A percentile compares a stretch with the other conserved stretches of the same genome.
These are phyloP conservation scores for Cicer judaicum DNA, from an alignment of 306 rosid genomes.

Conservation along the genomic window DNA sequence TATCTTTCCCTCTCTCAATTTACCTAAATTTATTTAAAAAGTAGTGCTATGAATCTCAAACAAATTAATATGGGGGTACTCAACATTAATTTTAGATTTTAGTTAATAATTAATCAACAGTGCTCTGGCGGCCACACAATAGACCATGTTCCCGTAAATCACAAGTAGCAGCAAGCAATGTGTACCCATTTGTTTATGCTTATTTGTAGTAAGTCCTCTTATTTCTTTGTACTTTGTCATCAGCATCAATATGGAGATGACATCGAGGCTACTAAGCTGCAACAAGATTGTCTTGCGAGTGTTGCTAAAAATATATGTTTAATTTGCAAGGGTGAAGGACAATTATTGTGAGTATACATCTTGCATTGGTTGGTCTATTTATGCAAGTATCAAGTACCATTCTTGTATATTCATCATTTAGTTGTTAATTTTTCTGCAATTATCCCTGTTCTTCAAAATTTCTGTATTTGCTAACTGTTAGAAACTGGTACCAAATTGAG, in stretches of 20 bases:
- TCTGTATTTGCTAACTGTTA: too few relatives aligned
- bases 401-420: background rate
- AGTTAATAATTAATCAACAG: slow-evolving; percentile 18
- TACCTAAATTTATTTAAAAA: slow-evolving; percentile 9
- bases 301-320: slow-evolving; percentile 57
- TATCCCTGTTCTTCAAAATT: too few relatives aligned
- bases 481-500: too few relatives aligned
- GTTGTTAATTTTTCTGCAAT: too few relatives aligned
- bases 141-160: slow-evolving; percentile 12
- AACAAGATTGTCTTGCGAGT: slow-evolving; percentile 50
- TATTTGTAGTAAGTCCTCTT: slow-evolving; percentile 23
- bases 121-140: slow-evolving; percentile 22
- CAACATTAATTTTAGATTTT: slow-evolving; percentile 17
- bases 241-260: slow-evolving; percentile 67
- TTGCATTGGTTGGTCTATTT: slow-evolving; percentile 39
- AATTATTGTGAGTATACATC: slow-evolving; percentile 69
- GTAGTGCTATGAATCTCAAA: slow-evolving; percentile 19
- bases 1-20: slow-evolving; percentile 12
- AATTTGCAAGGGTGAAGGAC: slow-evolving; percentile 68
- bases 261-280: slow-evolving; percentile 50
- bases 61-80: slow-evolving; percentile 1
- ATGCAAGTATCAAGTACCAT: slow-evolving; percentile 29
- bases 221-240: slow-evolving; percentile 40
- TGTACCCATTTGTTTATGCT: background rate
- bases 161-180: background rate